A percentile compares a stretch with the other conserved stretches of the same genome.
These are phyloP conservation scores for Aspergillus funiculosus DNA, from an alignment of 495 filamentous ascomycete genomes.

Conservation along the genomic window DNA sequence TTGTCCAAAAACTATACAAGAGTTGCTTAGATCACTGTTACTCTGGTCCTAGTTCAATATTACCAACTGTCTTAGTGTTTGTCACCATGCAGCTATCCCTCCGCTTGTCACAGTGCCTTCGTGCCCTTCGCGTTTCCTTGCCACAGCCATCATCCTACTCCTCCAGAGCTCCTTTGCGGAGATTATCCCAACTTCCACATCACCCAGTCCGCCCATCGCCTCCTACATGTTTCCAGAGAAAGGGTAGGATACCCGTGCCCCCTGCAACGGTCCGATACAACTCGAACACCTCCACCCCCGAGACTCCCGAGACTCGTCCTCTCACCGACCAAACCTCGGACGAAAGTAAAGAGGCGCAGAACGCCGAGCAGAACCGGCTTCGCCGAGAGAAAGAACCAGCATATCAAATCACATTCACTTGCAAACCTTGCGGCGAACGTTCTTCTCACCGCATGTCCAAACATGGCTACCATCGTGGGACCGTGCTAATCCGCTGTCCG, in stretches of 20 bases:
- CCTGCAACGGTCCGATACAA: constrained; percentile 23
- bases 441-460: constrained; percentile 77
- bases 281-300: constrained; percentile 24
- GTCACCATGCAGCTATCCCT: constrained; percentile 11
- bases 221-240: constrained; percentile 1
- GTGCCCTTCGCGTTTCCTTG: constrained; percentile 12
- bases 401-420: constrained; percentile 88
- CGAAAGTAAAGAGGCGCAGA: constrained; percentile 27
- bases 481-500: constrained; percentile 82
- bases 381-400: constrained; percentile 53
- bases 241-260: constrained; percentile 1
- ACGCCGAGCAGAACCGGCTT: constrained; percentile 26
- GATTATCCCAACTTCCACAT: constrained; percentile 17
- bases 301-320: constrained; percentile 16
- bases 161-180: constrained; percentile 13
- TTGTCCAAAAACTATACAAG: neutral
- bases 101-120: constrained; percentile 15
- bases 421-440: constrained; percentile 71
- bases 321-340: constrained; percentile 27
- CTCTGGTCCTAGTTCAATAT: too few species aligned
- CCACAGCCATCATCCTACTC: constrained; percentile 14
- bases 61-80: neutral
- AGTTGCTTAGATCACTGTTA: too few species aligned
- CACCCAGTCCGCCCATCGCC: constrained; percentile 7
- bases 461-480: constrained; percentile 87